Conservation (phyloP, 2,329 filamentous ascomycete species). For the Fusarium camptoceras region DNA sequence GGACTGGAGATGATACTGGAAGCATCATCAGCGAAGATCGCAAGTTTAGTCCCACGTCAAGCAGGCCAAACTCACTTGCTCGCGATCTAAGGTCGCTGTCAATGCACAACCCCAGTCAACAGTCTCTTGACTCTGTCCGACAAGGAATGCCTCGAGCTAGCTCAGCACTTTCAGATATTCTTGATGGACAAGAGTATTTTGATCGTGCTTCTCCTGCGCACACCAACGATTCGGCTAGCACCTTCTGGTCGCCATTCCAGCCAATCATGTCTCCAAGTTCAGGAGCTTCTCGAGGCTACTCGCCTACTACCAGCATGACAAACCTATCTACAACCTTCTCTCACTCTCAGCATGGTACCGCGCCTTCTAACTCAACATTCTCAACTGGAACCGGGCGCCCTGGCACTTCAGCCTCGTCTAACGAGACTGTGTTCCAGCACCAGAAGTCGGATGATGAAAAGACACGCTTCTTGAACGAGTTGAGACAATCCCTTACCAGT, state of each 20-base stretch:
- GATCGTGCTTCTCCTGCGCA: slow-evolving; percentile 74
- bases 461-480: slow-evolving; percentile 78
- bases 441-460: slow-evolving; percentile 76
- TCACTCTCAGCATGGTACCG: slow-evolving; percentile 54
- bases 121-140: slow-evolving; percentile 76
- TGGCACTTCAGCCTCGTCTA: slow-evolving; percentile 74
- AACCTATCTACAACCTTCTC: slow-evolving; percentile 66
- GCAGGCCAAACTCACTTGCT: slow-evolving; percentile 63
- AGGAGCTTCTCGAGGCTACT: slow-evolving; percentile 68
- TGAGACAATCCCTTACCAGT: slow-evolving; percentile 84
- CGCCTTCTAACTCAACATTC: slow-evolving; percentile 60
- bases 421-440: slow-evolving; percentile 74
- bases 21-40: slow-evolving; percentile 68
- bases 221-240: slow-evolving; percentile 79
- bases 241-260: slow-evolving; percentile 91
- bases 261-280: slow-evolving; percentile 73
- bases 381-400: slow-evolving; percentile 67
- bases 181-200: slow-evolving; percentile 79
- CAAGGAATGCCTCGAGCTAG: slow-evolving; percentile 69
- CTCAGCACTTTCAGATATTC: slow-evolving; percentile 71
- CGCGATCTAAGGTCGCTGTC: slow-evolving; percentile 69
- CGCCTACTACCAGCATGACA: slow-evolving; percentile 70
- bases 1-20: slow-evolving; percentile 61
- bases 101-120: slow-evolving; percentile 73
- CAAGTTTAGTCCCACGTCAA: slow-evolving; percentile 55